phyloP scores from a whole-genome alignment of 441 rosid species.

The Oxalis stricta region DNA sequence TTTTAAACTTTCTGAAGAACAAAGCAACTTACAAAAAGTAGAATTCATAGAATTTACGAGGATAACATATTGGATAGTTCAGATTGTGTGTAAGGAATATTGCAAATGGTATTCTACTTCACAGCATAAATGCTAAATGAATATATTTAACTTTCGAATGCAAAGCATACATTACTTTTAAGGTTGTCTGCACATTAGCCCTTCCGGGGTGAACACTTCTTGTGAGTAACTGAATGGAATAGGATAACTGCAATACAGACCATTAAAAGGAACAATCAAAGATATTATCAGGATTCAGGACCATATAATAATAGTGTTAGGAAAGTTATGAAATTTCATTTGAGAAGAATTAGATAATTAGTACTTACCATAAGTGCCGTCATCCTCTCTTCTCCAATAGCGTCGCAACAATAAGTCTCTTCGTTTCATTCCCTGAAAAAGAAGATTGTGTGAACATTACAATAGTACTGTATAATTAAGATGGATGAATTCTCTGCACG shows the following conservation, averaged over 20 bases:
- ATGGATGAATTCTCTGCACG: background rate
- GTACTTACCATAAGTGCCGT: conserved; percentile 95
- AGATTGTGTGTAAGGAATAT: too few relatives aligned
- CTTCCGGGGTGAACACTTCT: conserved; percentile 47
- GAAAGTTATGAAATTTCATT: too few relatives aligned
- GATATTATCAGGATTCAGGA: too few relatives aligned
- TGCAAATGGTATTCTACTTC: background rate
- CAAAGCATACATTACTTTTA: conserved; percentile 69
- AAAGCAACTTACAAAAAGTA: too few relatives aligned
- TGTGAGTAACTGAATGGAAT: conserved; percentile 79
- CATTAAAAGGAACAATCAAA: too few relatives aligned
- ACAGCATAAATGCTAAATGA: background rate
- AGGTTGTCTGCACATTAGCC: conserved; percentile 86
- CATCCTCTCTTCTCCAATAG: conserved; percentile 94
- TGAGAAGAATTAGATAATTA: too few relatives aligned
- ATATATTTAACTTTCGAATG: conserved; percentile 4
- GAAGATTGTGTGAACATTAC: background rate
- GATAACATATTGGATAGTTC: too few relatives aligned
- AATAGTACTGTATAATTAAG: too few relatives aligned
- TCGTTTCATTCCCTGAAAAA: conserved; percentile 53
- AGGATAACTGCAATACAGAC: conserved; percentile 54
- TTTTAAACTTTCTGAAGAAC: too few relatives aligned
- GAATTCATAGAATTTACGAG: background rate
- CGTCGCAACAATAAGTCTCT: conserved; percentile 74
- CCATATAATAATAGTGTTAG: background rate